Evolutionary conservation across 202 grass and related monocot genomes (phyloP).

Genomic region (Zoysia matrella): DNA sequence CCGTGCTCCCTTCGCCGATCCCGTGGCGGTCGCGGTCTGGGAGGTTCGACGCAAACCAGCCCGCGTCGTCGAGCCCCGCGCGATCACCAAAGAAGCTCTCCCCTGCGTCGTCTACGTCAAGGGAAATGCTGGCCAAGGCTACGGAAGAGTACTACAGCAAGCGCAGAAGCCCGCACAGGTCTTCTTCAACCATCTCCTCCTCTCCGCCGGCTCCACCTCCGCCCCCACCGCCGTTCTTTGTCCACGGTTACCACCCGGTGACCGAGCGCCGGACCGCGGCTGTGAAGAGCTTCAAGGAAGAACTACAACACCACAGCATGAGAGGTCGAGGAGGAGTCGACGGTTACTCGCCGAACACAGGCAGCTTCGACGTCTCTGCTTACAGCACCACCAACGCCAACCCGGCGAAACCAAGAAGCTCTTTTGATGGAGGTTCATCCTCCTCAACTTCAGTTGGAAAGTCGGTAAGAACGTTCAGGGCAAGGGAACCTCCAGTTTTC

Average conservation of each 20-base stretch:
- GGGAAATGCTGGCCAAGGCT: constrained; percentile 50
- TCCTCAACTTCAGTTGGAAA: constrained; percentile 24
- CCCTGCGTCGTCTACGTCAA: constrained; percentile 56
- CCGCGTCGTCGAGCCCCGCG: constrained; percentile 40
- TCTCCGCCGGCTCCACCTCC: constrained; percentile 47
- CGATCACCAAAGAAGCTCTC: constrained; percentile 48
- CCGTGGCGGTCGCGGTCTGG: constrained; percentile 73
- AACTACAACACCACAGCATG: constrained; percentile 61
- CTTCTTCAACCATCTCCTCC: neutral
- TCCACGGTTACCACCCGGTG: constrained; percentile 45
- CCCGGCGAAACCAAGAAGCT: constrained; percentile 53
- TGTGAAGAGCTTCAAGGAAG: constrained; percentile 71
- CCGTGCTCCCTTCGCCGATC: constrained; percentile 83
- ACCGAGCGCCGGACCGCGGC: constrained; percentile 31
- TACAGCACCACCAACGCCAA: constrained; percentile 40
- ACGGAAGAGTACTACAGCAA: constrained; percentile 55
- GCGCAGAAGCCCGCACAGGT: constrained; percentile 53
- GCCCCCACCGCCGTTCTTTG: constrained; percentile 61
- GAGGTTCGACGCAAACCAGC: constrained; percentile 35
- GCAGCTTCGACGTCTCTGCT: constrained; percentile 13
- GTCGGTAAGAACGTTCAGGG: constrained; percentile 64
- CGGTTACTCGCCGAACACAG: neutral
- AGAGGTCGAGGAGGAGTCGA: constrained; percentile 40
- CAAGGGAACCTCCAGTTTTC: constrained; percentile 36
- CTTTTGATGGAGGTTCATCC: constrained; percentile 46